Conservation (phyloP, 495 filamentous ascomycete species). For the Lasiosphaeria miniovina region DNA sequence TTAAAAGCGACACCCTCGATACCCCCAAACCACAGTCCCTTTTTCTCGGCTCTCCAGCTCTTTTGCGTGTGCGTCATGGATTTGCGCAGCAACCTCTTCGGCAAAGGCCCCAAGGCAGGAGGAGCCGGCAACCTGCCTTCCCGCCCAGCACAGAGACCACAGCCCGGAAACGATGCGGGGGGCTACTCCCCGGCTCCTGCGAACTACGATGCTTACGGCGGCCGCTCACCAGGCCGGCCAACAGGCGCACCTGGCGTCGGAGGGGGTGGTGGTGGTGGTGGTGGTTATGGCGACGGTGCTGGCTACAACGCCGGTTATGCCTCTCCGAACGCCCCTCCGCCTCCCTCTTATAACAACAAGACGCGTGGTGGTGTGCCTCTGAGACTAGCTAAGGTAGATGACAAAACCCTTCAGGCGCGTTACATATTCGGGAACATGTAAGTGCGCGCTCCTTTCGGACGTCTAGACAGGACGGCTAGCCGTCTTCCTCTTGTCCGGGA, state of each 20-base stretch:
- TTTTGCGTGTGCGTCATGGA: conserved; percentile 29
- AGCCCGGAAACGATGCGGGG: conserved; percentile 13
- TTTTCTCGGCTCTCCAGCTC: not conserved
- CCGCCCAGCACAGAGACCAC: not conserved
- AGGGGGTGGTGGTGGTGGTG: conserved; percentile 9
- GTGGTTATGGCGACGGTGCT: conserved; percentile 14
- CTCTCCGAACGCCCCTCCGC: not conserved
- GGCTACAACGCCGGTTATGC: not conserved
- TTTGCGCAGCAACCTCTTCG: conserved; percentile 40
- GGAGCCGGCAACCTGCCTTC: conserved; percentile 20
- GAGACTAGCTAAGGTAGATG: conserved; percentile 40
- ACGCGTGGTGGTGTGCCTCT: conserved; percentile 24
- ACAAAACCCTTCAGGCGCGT: conserved; percentile 37
- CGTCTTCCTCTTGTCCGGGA: not conserved
- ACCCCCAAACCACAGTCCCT: not conserved
- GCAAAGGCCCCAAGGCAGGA: conserved; percentile 27
- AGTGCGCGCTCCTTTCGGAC: not conserved
- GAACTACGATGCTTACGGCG: conserved; percentile 22
- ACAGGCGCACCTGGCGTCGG: conserved; percentile 12
- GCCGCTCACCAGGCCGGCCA: conserved; percentile 15
- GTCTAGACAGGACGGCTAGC: not conserved
- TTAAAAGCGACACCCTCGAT: not conserved
- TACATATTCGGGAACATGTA: conserved; percentile 45
- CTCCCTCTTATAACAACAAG: conserved; percentile 3
- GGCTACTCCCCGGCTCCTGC: conserved; percentile 21